Evolutionary conservation across 805 yeast genomes (phyloP).

Genomic region (Scheffersomyces stipitis): DNA sequence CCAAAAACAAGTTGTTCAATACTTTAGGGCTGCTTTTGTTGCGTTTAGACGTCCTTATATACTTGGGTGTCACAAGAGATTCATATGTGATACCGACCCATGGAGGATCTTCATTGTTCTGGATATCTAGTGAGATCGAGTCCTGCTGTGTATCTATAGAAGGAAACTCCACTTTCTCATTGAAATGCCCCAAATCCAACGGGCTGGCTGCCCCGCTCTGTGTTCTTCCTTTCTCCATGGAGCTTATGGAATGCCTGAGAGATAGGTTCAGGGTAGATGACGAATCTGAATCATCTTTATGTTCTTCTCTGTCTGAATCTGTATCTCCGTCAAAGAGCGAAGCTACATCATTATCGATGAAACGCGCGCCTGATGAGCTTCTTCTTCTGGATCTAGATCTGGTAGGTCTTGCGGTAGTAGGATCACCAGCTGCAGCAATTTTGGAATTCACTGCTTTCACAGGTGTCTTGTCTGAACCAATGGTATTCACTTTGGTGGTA

Average conservation of each 20-base stretch:
- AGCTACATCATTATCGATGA: background rate
- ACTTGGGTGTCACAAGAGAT: slow-evolving; percentile 52
- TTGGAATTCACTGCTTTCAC: too few species aligned
- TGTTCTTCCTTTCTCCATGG: background rate
- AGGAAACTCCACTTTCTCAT: slow-evolving; percentile 17
- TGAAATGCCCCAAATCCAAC: slow-evolving; percentile 9
- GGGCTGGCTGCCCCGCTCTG: background rate
- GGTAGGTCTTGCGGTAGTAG: background rate
- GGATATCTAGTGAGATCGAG: slow-evolving; percentile 1
- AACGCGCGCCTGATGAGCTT: background rate
- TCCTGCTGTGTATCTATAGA: slow-evolving; percentile 7
- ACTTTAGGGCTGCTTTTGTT: slow-evolving; percentile 46
- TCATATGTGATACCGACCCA: slow-evolving; percentile 39
- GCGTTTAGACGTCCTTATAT: slow-evolving; percentile 50
- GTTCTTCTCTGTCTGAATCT: background rate
- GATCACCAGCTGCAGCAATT: too few species aligned
- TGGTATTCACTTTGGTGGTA: too few species aligned
- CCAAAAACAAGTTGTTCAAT: slow-evolving; percentile 55
- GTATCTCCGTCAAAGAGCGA: background rate
- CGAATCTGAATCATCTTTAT: slow-evolving; percentile 2
- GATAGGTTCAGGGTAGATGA: background rate
- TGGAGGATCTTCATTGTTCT: slow-evolving; percentile 15
- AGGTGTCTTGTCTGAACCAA: too few species aligned
- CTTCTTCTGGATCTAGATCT: background rate
- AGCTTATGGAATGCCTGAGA: background rate